A percentile compares a stretch with the other conserved stretches of the same genome.
Conservation (phyloP, 176 grass and related monocot genomes). For the Ampelocalamus luodianensis region DNA sequence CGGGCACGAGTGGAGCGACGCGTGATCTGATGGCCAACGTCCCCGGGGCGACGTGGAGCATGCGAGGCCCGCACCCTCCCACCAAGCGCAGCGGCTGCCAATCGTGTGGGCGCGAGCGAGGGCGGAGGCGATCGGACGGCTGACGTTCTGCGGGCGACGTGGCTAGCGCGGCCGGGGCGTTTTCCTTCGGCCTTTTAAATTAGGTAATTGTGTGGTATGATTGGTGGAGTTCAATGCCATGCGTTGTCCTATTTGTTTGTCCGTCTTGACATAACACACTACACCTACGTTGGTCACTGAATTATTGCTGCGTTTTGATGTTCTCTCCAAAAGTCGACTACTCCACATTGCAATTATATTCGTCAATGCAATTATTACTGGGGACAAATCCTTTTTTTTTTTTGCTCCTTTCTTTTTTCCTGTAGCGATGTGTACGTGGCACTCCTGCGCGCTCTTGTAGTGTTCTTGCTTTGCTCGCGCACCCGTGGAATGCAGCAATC, state of each 20-base stretch:
- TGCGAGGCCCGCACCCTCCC: no score
- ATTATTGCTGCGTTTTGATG: conserved; percentile 5
- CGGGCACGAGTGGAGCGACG: no score
- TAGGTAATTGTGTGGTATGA: not conserved
- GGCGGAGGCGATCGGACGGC: no score
- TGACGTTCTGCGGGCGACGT: no score
- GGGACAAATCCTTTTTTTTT: not conserved
- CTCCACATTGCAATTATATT: conserved; percentile 16
- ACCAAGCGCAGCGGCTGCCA: no score
- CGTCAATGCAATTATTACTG: conserved; percentile 33
- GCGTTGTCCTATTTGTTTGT: not conserved
- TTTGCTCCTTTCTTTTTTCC: not conserved
- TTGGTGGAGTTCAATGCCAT: conserved; percentile 12
- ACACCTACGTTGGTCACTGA: not conserved
- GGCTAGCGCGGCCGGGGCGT: no score
- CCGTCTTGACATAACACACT: not conserved
- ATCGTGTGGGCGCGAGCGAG: no score
- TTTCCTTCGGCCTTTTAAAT: no score
- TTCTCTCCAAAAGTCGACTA: not conserved
- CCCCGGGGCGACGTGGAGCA: no score
- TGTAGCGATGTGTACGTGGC: conserved; percentile 17
- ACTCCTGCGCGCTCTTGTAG: not conserved
- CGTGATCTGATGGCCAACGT: no score
- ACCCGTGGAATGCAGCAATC: conserved; percentile 51
- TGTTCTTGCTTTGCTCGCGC: conserved; percentile 44